These are phyloP conservation scores for Pyrenochaeta sp. DNA, from an alignment of 2,329 filamentous ascomycete genomes.

Conservation along the genomic window DNA sequence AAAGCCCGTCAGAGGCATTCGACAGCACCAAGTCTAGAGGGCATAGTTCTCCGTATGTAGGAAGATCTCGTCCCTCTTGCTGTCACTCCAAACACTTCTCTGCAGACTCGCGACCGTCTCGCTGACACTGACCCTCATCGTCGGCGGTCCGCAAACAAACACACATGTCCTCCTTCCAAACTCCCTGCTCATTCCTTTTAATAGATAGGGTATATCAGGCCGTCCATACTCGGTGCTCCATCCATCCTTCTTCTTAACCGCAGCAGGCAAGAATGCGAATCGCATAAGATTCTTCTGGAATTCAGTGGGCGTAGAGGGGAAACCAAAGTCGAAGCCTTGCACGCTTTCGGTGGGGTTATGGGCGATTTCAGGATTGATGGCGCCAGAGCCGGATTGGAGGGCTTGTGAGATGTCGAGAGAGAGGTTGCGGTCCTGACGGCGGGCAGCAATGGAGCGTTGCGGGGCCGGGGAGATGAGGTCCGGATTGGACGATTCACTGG, in stretches of 20 bases:
- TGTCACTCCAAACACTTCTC: slow-evolving; percentile 80
- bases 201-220: slow-evolving; percentile 85
- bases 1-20: neutral
- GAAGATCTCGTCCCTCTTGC: slow-evolving; percentile 86
- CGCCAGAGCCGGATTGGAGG: slow-evolving; percentile 38
- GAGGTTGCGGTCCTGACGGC: slow-evolving; percentile 53
- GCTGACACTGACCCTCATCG: slow-evolving; percentile 89
- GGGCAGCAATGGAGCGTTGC: slow-evolving; percentile 45
- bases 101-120: slow-evolving; percentile 84
- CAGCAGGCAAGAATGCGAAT: slow-evolving; percentile 77
- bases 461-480: slow-evolving; percentile 38
- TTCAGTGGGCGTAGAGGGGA: slow-evolving; percentile 82
- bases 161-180: slow-evolving; percentile 85
- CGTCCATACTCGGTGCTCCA: slow-evolving; percentile 94
- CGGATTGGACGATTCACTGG: slow-evolving; percentile 31
- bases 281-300: slow-evolving; percentile 91
- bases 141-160: slow-evolving; percentile 89
- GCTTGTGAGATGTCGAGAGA: slow-evolving; percentile 55
- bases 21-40: slow-evolving; percentile 60
- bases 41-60: slow-evolving; percentile 96
- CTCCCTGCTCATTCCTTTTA: slow-evolving; percentile 82
- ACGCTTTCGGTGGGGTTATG: slow-evolving; percentile 26
- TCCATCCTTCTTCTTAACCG: slow-evolving; percentile 67
- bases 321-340: slow-evolving; percentile 65
- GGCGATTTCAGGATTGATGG: slow-evolving; percentile 56